Percentiles rank a stretch among this genome's conserved stretches.
These are phyloP conservation scores for Staphylotrichum longicolle DNA, from an alignment of 495 filamentous ascomycete species.

Conservation along the genomic window DNA sequence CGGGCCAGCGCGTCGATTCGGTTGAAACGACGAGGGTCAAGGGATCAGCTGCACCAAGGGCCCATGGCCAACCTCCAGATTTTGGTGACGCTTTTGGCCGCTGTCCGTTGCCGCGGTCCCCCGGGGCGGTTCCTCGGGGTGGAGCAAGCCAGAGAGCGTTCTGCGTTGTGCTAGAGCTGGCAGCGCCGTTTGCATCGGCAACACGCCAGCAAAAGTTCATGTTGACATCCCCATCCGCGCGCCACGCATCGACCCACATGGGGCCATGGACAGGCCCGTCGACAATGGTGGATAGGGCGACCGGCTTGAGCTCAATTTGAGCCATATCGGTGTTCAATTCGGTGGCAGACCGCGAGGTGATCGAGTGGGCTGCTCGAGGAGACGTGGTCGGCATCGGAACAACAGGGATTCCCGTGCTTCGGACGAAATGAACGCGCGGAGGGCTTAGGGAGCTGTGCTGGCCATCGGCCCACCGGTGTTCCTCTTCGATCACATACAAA, in stretches of 20 bases:
- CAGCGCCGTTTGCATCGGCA: background rate
- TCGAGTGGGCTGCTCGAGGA: background rate
- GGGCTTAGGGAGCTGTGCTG: slow-evolving; percentile 40
- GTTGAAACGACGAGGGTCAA: background rate
- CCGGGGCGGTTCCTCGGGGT: background rate
- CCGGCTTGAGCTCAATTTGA: background rate
- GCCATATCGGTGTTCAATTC: background rate
- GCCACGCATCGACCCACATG: slow-evolving; percentile 49
- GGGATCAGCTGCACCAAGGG: background rate
- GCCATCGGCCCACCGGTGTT: slow-evolving; percentile 50
- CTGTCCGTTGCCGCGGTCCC: background rate
- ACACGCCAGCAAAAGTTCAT: slow-evolving; percentile 45
- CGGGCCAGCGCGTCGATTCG: slow-evolving; percentile 32
- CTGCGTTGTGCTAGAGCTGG: background rate
- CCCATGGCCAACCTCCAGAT: slow-evolving; percentile 21
- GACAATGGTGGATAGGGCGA: slow-evolving; percentile 15
- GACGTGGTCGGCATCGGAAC: slow-evolving; percentile 16
- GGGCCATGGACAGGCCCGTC: slow-evolving; percentile 48
- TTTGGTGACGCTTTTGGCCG: background rate
- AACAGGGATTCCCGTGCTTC: slow-evolving; percentile 57
- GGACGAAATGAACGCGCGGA: slow-evolving; percentile 47
- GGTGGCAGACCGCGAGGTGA: background rate
- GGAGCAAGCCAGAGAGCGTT: background rate
- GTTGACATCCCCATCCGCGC: slow-evolving; percentile 47
- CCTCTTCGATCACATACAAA: slow-evolving; percentile 44